Evolutionary conservation across 306 rosid species (phyloP), one percentile per base, ranked within the genome.

Genomic region (Vigna radiata): DNA sequence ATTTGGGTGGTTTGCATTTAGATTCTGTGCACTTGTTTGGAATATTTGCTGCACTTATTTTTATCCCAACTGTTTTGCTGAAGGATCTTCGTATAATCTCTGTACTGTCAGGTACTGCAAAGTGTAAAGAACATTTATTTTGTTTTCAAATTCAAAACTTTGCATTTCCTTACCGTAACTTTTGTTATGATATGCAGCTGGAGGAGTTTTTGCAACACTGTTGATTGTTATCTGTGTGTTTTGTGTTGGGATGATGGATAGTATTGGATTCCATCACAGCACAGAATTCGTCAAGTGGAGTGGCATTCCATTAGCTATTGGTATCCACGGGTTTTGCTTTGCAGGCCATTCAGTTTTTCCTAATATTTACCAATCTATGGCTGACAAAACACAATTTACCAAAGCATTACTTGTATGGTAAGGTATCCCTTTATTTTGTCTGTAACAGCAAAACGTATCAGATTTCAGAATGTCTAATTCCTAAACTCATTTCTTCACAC

Each of bases 301-400:
- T 5, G 95, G 96, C 76, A 77, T 91, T 75, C 98, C 98, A 19
- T 87, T 86, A 66, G 88, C 93, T 48, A 80, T 91, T 71, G 98
- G 96, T 46, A 85, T 88, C 29, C 88, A 81, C 56, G 96, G 98
- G 3, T 93, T 93, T 83, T 91, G 96, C 87, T 87, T 61, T 77
- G 88, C 96, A 5, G 98, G 96, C 48, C 98, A 91, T 85, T 81
- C 91, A 17, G 93, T 89, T 18, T 87, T 93, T 55, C 96, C 96
- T 18, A 93, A 93, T 79, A 87, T 93, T 43, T 93, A 91, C 70
- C 96, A 89, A 73, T 93, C 95, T 4, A 91, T 93, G 98, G 95
- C 90, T 5, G 89, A 91, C 80, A 93, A 89, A 86, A 81, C 33
- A 61, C 78, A 89, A 73, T 89, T 86, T 73, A 89, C 77, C 52